Evolutionary conservation across 2,329 filamentous ascomycete species (phyloP).

Genomic region (Verruconis gallopava): DNA sequence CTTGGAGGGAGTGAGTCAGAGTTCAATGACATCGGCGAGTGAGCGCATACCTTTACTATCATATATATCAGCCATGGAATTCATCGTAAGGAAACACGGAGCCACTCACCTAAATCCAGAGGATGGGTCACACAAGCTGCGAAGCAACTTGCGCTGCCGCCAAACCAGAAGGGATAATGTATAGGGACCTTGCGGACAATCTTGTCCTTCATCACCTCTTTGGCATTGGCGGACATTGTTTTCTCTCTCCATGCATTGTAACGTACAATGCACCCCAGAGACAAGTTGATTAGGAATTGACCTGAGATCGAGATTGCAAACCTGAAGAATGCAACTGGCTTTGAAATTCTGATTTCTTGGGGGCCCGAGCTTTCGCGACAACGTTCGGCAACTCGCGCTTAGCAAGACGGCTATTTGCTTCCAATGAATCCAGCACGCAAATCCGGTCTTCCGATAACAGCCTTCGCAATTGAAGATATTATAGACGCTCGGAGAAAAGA

Average conservation of each 20-base stretch:
- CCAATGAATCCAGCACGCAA: too few species aligned
- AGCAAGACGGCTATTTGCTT: neutral
- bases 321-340: too few species aligned
- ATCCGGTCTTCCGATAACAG: too few species aligned
- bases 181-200: slow-evolving; percentile 28
- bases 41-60: slow-evolving; percentile 32
- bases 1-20: slow-evolving; percentile 38
- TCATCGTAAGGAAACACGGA: neutral
- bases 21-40: too few species aligned
- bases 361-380: neutral
- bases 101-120: slow-evolving; percentile 64
- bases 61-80: slow-evolving; percentile 18
- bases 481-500: too few species aligned
- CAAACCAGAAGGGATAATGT: slow-evolving; percentile 63
- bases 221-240: slow-evolving; percentile 28
- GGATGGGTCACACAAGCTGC: slow-evolving; percentile 89
- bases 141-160: slow-evolving; percentile 84
- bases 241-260: neutral
- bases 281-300: too few species aligned
- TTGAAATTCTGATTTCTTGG: too few species aligned
- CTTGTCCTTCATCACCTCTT: slow-evolving; percentile 27
- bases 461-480: too few species aligned
- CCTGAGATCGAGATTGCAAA: too few species aligned
- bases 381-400: neutral
- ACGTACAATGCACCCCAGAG: too few species aligned